A percentile compares a stretch with the other conserved stretches of the same genome.
phyloP scores from a whole-genome alignment of 208 protist genomes.

The Leishmania lainsoni region DNA sequence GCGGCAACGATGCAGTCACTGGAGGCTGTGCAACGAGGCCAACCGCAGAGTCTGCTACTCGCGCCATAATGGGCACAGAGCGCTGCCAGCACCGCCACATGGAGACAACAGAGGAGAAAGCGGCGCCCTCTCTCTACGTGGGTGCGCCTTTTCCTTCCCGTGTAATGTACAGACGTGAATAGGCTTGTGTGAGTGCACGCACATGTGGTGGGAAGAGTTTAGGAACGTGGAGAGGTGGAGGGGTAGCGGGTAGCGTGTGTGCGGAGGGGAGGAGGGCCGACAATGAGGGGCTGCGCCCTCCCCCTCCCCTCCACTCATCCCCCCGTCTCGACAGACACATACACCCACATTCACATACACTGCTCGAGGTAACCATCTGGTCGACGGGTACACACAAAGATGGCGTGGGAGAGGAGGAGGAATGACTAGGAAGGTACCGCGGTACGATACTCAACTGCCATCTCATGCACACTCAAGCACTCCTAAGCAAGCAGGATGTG shows the following conservation, averaged over 20 bases:
- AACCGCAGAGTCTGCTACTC: background rate
- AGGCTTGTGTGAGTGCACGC: background rate
- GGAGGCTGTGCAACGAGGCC: background rate
- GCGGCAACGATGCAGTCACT: background rate
- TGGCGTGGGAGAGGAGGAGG: background rate
- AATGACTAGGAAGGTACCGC: background rate
- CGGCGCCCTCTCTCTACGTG: background rate
- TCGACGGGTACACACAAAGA: background rate
- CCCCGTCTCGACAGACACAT: background rate
- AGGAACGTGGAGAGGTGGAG: background rate
- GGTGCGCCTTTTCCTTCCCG: background rate
- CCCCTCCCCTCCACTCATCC: background rate
- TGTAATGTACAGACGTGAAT: background rate
- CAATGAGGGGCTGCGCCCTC: background rate
- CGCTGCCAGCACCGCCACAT: slow-evolving; percentile 25
- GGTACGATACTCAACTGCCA: background rate
- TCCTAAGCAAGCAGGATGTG: background rate
- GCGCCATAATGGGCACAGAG: slow-evolving; percentile 1
- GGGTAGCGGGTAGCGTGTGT: background rate
- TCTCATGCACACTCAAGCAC: background rate
- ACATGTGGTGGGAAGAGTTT: background rate
- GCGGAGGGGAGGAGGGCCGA: background rate
- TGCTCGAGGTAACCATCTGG: background rate
- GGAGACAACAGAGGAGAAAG: background rate
- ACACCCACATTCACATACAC: background rate